Percentiles rank a stretch among this genome's conserved stretches.
These are phyloP conservation scores for Nothopassalora personata DNA, from an alignment of 2,329 filamentous ascomycete species.

Conservation along the genomic window DNA sequence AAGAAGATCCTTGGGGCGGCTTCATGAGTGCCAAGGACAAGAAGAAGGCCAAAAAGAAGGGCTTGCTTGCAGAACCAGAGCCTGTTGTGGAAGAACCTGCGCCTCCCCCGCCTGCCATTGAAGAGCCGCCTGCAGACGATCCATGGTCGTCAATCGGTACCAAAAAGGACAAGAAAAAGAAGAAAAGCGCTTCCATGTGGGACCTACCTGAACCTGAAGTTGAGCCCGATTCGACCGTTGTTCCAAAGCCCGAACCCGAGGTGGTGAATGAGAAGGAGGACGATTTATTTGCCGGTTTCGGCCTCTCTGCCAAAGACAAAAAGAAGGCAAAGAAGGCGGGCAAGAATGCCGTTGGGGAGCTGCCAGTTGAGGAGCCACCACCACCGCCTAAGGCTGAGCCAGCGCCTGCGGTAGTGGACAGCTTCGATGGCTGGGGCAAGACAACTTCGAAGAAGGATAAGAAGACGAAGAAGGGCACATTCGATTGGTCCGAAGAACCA, in stretches of 20 bases:
- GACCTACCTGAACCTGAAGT: constrained; percentile 18
- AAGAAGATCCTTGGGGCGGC: constrained; percentile 24
- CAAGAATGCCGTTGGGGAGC: constrained; percentile 33
- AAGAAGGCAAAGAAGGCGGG: constrained; percentile 48
- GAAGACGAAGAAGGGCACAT: constrained; percentile 39
- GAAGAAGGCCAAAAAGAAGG: constrained; percentile 29
- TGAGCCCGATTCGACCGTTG: constrained; percentile 15
- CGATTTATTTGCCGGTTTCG: constrained; percentile 30
- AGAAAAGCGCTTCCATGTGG: constrained; percentile 30
- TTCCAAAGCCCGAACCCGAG: constrained; percentile 33
- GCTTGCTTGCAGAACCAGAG: constrained; percentile 19
- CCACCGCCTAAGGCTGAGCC: constrained; percentile 14
- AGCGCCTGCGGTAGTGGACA: constrained; percentile 18
- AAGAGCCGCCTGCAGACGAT: constrained; percentile 31
- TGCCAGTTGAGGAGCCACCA: constrained; percentile 27
- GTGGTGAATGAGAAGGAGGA: constrained; percentile 33
- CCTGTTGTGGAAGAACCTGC: constrained; percentile 22
- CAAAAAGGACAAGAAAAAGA: constrained; percentile 43
- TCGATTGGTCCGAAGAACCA: constrained; percentile 31
- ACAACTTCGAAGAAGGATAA: constrained; percentile 29
- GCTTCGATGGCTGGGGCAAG: constrained; percentile 24
- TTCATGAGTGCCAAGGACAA: constrained; percentile 30
- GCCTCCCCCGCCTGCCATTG: constrained; percentile 23
- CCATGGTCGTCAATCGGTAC: constrained; percentile 28
- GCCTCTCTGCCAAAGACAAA: constrained; percentile 38